phyloP scores from a whole-genome alignment of 805 yeast genomes.

The Candida gorgasii region DNA sequence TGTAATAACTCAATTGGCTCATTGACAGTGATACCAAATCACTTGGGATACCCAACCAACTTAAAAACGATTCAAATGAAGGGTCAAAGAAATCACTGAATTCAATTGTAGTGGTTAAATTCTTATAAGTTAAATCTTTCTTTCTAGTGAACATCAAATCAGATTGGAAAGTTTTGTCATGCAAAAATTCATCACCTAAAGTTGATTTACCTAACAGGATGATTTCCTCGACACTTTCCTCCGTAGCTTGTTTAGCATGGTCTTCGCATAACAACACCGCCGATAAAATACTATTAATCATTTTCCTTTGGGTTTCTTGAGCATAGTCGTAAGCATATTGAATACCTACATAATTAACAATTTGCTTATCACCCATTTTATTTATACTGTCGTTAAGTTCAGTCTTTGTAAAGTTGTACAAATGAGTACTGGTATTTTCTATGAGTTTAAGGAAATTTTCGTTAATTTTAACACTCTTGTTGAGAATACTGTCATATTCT shows the following conservation, averaged over 20 bases:
- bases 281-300: constrained; percentile 64
- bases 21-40: constrained; percentile 27
- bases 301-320: constrained; percentile 60
- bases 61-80: constrained; percentile 57
- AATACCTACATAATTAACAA: constrained; percentile 61
- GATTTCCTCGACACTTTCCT: constrained; percentile 60
- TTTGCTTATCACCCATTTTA: constrained; percentile 50
- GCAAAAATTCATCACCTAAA: constrained; percentile 62
- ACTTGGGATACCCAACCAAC: constrained; percentile 43
- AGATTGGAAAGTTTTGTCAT: constrained; percentile 64
- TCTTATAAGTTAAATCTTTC: constrained; percentile 60
- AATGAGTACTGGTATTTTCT: constrained; percentile 58
- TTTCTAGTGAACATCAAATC: constrained; percentile 81
- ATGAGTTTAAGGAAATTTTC: constrained; percentile 62
- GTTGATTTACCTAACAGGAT: constrained; percentile 59
- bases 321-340: constrained; percentile 71
- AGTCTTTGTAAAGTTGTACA: constrained; percentile 61
- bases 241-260: constrained; percentile 63
- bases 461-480: constrained; percentile 52
- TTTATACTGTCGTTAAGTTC: constrained; percentile 54
- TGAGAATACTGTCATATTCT: constrained; percentile 53
- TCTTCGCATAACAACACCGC: constrained; percentile 67
- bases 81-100: constrained; percentile 81
- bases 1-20: constrained; percentile 30
- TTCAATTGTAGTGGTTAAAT: constrained; percentile 60